Evolutionary conservation across 257 asterid species (phyloP).

Genomic region (Eucommia ulmoides): DNA sequence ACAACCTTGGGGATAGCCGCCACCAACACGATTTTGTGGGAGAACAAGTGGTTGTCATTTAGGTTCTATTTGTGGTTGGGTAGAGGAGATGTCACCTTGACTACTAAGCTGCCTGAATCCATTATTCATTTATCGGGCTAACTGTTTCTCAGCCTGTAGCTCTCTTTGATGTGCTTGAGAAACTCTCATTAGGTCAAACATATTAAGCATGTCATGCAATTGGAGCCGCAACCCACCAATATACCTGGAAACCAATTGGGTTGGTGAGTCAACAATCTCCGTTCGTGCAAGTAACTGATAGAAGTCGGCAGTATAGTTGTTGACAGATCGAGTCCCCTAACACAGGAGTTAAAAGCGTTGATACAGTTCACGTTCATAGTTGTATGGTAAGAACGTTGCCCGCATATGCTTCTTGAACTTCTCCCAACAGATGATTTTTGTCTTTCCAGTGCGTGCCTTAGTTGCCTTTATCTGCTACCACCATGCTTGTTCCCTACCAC

Average conservation of each 20-base stretch:
- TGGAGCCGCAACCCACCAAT: background rate
- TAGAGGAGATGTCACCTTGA: background rate
- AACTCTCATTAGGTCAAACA: background rate
- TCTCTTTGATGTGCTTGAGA: background rate
- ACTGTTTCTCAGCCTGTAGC: background rate
- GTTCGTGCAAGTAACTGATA: background rate
- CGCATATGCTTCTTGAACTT: background rate
- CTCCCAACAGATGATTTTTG: background rate
- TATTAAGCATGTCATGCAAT: background rate
- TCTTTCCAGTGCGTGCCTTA: background rate
- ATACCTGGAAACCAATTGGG: background rate
- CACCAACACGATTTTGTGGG: background rate
- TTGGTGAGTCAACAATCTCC: background rate
- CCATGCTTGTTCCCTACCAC: background rate
- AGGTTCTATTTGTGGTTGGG: background rate
- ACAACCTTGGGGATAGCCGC: too few species aligned
- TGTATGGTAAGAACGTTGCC: background rate
- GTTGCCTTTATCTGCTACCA: background rate
- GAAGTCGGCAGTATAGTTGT: background rate
- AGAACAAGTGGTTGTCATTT: background rate
- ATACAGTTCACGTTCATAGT: background rate
- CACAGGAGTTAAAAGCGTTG: background rate
- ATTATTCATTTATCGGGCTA: background rate
- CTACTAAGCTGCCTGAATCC: background rate
- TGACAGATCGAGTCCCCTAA: background rate